Base-by-base conservation (phyloP, 2,329 filamentous ascomycete species). In the Ophiognomonia clavigignenti-juglandacearum region DNA sequence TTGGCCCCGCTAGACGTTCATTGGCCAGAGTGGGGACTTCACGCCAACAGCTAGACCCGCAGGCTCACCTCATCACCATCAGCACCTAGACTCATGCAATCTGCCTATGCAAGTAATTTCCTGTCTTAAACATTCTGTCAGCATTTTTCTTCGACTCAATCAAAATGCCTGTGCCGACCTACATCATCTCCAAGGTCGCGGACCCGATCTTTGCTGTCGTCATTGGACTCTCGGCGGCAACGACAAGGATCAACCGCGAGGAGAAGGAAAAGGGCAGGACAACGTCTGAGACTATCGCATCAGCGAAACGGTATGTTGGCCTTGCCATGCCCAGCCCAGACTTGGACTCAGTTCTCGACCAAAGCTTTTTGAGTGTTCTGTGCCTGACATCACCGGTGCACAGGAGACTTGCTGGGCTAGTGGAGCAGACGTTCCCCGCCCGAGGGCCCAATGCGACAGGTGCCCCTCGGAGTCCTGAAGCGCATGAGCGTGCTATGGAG, bases 191-290 rank as follows among this genome's bases (percentile, higher is more conserved):
- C n/a, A 68, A 71, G 56, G 68, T 72, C 7, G 76, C 72, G 16
- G 78, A 82, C 53, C 78, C 78, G 16, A 71, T 82, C 29, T 82
- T 82, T 44, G 78, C 76, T 32, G 56, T 82, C 13, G 59, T 73
- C 47, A 80, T 82, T 44, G 78, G 78, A 16, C 55, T 80, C 23
- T 70, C 71, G 20, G 78, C 78, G 2, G 76, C 78, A 22, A 73
- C 65, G 9, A 73, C 72, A 36, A 71, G 78, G 52, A 80, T 82
- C 66, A 80, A 74, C 54, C 77, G 78, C 31, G 78, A 82, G 56
- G 75, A 78, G 54, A 77, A 77, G 61, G 74, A 73, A 42, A 78
- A 79, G 62, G 78, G 78, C 44, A 73, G 61, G 56, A 74, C 71
- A 3, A 71, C 70, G 3, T 63, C 70, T 38, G 65, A 81, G 53